phyloP scores from a whole-genome alignment of 2,329 filamentous ascomycete genomes.

The Fusarium sp. region DNA sequence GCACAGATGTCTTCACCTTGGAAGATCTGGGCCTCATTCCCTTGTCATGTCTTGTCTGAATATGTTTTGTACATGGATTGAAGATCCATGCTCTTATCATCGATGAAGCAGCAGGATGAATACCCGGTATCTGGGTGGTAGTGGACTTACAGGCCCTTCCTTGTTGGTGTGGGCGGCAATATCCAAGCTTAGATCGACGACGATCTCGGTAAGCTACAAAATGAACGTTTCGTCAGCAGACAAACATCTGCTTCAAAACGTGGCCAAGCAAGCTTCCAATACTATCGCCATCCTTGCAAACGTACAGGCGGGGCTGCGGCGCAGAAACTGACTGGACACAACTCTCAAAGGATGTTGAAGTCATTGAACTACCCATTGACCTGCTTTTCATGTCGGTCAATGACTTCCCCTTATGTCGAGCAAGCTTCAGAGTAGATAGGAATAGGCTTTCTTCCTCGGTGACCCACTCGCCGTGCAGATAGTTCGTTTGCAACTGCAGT shows the following conservation, averaged over 20 bases:
- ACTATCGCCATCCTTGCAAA: background rate
- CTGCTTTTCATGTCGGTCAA: constrained; percentile 1
- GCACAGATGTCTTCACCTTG: constrained; percentile 1
- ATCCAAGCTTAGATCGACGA: constrained; percentile 11
- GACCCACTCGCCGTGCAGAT: constrained; percentile 18
- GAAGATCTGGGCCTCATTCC: background rate
- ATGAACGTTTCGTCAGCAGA: constrained; percentile 26
- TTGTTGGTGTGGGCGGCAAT: constrained; percentile 8
- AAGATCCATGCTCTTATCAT: constrained; percentile 15
- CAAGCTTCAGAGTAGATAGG: background rate
- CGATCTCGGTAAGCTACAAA: constrained; percentile 11
- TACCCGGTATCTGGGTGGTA: constrained; percentile 27
- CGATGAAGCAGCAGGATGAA: background rate
- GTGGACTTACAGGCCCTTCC: constrained; percentile 1
- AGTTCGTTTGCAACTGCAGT: constrained; percentile 15
- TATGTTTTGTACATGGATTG: constrained; percentile 4
- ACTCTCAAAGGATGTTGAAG: background rate
- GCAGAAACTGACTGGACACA: background rate
- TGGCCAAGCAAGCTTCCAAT: constrained; percentile 24
- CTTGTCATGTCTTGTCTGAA: constrained; percentile 20
- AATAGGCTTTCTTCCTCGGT: background rate
- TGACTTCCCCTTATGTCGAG: constrained; percentile 3
- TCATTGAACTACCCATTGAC: background rate
- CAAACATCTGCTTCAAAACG: constrained; percentile 30
- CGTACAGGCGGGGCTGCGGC: background rate